phyloP scores from a whole-genome alignment of 257 asterid genomes.

The Salvia hispanica region DNA sequence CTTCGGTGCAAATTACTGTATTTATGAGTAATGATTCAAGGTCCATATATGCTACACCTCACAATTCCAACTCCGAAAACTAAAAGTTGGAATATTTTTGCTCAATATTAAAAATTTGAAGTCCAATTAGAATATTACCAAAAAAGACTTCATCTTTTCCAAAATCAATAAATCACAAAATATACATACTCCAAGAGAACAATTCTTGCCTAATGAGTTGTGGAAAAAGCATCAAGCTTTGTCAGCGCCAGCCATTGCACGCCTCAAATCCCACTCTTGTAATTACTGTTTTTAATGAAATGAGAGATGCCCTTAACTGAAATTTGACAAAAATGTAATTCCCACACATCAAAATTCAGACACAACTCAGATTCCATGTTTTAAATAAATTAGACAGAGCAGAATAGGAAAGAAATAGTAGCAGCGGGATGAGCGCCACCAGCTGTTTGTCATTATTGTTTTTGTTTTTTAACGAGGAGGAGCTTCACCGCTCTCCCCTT shows the following conservation, averaged over 20 bases:
- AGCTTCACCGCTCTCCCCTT: constrained; percentile 19
- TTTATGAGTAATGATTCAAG: too few species aligned
- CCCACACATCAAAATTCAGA: constrained; percentile 7
- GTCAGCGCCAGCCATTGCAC: constrained; percentile 32
- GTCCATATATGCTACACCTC: too few species aligned
- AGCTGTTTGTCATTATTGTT: constrained; percentile 48
- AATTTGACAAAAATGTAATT: too few species aligned
- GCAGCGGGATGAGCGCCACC: constrained; percentile 37
- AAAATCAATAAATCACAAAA: background rate
- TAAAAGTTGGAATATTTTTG: too few species aligned
- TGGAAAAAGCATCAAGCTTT: constrained; percentile 11
- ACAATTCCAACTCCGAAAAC: too few species aligned
- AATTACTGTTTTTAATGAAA: background rate
- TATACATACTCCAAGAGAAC: background rate
- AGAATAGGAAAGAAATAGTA: constrained; percentile 11
- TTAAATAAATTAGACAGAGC: constrained; percentile 10
- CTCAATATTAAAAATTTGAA: too few species aligned
- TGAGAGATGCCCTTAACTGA: too few species aligned
- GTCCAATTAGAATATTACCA: background rate
- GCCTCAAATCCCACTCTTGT: constrained; percentile 25
- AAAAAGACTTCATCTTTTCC: background rate
- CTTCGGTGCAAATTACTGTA: too few species aligned
- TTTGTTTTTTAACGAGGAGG: constrained; percentile 57
- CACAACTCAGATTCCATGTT: constrained; percentile 16
- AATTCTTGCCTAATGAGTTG: constrained; percentile 20